Percentiles rank a stretch among this genome's conserved stretches.
Conservation (phyloP, 768 basidiomycete genomes). For the Clitopilus passeckerianus region DNA sequence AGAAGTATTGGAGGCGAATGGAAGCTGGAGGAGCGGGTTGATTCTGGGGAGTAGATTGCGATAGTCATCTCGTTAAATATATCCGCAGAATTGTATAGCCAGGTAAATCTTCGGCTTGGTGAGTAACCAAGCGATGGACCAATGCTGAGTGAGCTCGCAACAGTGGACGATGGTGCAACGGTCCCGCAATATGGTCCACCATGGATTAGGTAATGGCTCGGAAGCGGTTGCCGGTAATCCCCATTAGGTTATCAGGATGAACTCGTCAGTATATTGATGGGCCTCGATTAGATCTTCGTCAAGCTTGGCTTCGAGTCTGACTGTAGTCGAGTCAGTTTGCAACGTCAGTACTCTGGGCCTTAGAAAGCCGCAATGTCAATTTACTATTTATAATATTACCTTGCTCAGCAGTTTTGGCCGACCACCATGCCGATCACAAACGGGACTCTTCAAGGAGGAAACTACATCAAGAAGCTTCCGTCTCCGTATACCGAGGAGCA, state of each 20-base stretch:
- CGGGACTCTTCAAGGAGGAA: slow-evolving; percentile 8
- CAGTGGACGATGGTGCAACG: too few relatives aligned
- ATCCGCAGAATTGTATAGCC: neutral
- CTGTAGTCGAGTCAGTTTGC: too few relatives aligned
- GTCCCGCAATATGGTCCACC: too few relatives aligned
- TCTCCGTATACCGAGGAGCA: slow-evolving; percentile 11
- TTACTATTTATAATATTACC: neutral
- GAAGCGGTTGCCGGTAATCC: too few relatives aligned
- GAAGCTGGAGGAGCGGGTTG: neutral
- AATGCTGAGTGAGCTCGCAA: neutral
- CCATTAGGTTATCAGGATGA: too few relatives aligned
- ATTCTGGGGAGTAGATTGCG: neutral
- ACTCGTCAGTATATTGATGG: too few relatives aligned
- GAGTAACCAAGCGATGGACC: neutral
- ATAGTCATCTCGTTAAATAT: neutral
- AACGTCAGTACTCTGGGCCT: too few relatives aligned
- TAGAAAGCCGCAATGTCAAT: neutral
- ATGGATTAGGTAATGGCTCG: too few relatives aligned
- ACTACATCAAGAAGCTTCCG: slow-evolving; percentile 7
- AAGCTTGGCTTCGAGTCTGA: too few relatives aligned
- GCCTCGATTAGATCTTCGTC: too few relatives aligned
- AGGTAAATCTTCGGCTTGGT: neutral
- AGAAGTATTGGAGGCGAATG: neutral
- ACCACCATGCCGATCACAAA: neutral
- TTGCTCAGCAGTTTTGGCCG: neutral